A percentile compares a stretch with the other conserved stretches of the same genome.
Conservation (phyloP, 2,329 filamentous ascomycete genomes). For the Alternaria incomplexa region DNA sequence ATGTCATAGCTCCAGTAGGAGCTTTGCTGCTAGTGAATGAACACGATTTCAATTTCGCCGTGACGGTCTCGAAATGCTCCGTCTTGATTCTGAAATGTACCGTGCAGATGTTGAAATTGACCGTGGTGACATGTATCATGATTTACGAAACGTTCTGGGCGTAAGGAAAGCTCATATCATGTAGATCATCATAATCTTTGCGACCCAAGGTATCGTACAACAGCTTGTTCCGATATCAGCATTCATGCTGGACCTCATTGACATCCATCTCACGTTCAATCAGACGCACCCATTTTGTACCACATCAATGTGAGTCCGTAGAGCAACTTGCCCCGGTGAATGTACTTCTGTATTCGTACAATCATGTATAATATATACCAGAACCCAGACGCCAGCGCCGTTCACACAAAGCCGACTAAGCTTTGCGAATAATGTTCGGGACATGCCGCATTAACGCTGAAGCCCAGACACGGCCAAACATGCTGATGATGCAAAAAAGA, state of each 20-base stretch:
- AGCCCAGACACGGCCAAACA: conserved; percentile 1
- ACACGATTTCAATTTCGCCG: background rate
- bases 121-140: background rate
- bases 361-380: background rate
- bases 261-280: background rate
- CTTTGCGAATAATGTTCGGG: background rate
- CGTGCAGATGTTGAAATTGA: background rate
- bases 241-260: background rate
- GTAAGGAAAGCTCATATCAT: too few species aligned
- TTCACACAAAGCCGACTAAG: conserved; percentile 8
- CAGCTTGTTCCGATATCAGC: background rate
- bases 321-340: conserved; percentile 1
- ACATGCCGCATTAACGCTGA: conserved; percentile 2
- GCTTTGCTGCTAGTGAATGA: background rate
- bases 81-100: background rate
- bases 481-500: background rate
- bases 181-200: background rate
- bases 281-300: background rate
- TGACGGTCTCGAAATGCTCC: background rate
- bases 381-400: conserved; percentile 14
- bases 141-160: background rate
- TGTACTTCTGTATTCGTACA: conserved; percentile 1
- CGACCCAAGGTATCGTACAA: background rate
- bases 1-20: background rate
- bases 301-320: background rate